Evolutionary conservation across 139 green algal species (phyloP).

Genomic region (Chlamydomonas incerta): DNA sequence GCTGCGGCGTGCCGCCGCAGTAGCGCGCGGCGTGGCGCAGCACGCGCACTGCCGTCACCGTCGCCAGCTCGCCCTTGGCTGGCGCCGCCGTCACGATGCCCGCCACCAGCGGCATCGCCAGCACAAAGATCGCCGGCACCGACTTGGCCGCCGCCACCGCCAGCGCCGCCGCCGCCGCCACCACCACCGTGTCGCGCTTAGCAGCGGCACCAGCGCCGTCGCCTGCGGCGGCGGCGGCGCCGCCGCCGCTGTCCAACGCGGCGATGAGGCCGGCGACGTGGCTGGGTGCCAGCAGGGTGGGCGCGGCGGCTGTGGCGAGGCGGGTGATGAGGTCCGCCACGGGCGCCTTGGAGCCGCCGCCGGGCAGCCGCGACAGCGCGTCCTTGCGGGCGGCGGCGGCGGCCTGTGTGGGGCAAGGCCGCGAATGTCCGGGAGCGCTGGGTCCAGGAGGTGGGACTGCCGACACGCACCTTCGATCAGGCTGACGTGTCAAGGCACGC

Average conservation of each 20-base stretch:
- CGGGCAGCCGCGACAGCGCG: conserved; percentile 69
- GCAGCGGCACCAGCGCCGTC: neutral
- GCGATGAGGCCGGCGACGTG: conserved; percentile 63
- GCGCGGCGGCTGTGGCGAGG: conserved; percentile 60
- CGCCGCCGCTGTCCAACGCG: conserved; percentile 9
- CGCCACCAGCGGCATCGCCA: conserved; percentile 8
- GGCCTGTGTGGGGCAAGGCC: neutral
- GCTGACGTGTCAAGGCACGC: no score
- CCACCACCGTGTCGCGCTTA: neutral
- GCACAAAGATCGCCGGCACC: conserved; percentile 4
- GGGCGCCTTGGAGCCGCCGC: conserved; percentile 59
- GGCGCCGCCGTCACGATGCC: neutral
- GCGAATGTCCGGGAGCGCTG: no score
- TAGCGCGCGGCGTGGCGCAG: conserved; percentile 3
- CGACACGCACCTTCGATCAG: no score
- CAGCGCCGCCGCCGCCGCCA: neutral
- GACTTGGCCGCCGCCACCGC: conserved; percentile 17
- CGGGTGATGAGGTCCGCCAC: conserved; percentile 60
- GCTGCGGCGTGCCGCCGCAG: neutral
- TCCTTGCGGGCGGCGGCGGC: conserved; percentile 60
- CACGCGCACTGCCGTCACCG: conserved; percentile 17
- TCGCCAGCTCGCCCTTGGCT: conserved; percentile 3
- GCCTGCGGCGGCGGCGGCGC: neutral
- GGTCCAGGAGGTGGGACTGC: no score
- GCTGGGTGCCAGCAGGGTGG: conserved; percentile 66